phyloP scores from a whole-genome alignment of 2,329 filamentous ascomycete species.

The Penicillium frequentans region DNA sequence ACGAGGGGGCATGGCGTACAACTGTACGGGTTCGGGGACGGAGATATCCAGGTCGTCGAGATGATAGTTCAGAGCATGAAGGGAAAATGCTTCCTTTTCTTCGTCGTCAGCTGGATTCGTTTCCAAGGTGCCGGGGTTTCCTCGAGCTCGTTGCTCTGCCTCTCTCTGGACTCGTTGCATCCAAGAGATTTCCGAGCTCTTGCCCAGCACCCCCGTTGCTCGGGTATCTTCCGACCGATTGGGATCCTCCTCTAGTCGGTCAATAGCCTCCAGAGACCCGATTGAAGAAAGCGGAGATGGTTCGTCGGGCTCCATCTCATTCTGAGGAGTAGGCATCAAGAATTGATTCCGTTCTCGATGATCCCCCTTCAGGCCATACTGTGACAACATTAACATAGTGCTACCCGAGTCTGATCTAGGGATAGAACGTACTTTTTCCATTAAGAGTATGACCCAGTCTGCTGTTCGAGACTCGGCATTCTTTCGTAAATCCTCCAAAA shows the following conservation, averaged over 20 bases:
- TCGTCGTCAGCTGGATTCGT: conserved; percentile 12
- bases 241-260: conserved; percentile 46
- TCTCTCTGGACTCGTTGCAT: conserved; percentile 43
- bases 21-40: conserved; percentile 41
- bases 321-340: conserved; percentile 28
- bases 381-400: conserved; percentile 1
- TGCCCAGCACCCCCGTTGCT: conserved; percentile 46
- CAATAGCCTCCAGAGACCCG: conserved; percentile 46
- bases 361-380: conserved; percentile 25
- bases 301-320: conserved; percentile 30
- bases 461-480: conserved; percentile 35
- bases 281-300: conserved; percentile 35
- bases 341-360: conserved; percentile 22
- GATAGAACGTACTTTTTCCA: conserved; percentile 37
- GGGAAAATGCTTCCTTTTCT: conserved; percentile 30
- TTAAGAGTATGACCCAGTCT: conserved; percentile 33
- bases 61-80: conserved; percentile 41
- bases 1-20: conserved; percentile 43
- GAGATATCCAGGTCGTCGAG: conserved; percentile 46
- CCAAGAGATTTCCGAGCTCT: conserved; percentile 49
- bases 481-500: conserved; percentile 37
- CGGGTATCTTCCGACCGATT: conserved; percentile 37
- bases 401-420: background rate
- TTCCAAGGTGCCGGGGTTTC: conserved; percentile 29
- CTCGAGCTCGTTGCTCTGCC: conserved; percentile 34